Base-by-base conservation (phyloP, 2,329 filamentous ascomycete species). In the Fusarium solani-melongenae region DNA sequence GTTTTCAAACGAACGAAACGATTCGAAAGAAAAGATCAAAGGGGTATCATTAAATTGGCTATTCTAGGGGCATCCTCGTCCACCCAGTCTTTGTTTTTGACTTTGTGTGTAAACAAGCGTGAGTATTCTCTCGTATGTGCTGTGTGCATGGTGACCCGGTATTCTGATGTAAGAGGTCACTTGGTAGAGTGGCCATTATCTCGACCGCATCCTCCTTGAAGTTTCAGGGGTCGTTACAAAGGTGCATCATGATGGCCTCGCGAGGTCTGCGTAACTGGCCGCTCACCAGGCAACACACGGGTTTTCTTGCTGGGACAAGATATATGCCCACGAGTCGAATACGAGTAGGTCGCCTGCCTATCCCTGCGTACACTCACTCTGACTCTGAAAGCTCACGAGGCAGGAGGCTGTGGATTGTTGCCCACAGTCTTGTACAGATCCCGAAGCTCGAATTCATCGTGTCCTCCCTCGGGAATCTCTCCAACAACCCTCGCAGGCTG, bases 401-500 rank as follows among this genome's bases (percentile, higher is more conserved):
- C 75, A 3, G 80, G 76, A 0, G 78, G 78, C 63, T 84, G 83
- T 17, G 82, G 83, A 59, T 89, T 88, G 71, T 92, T 92, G 2
- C 90, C 89, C 1, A 92, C 88, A 2, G 87, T 88, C 81, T 91
- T 91, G 81, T 92, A 92, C 58, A 91, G 81, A 64, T 92, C 90
- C 53, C 90, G 84, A 74, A 92, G 82, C 84, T 92, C 90, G 79
- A 92, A 91, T 6, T 88, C 87, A 60, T 92, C 90, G 62, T 89
- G 85, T 0, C 88, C 90, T 2, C 93, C 93, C 79, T 94, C 92
- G 0, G 91, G 90, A 3, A 97, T 88, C 84, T 97, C 94, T 1
- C 93, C 94, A 5, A 97, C 88, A 56, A 97, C 92, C 64, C 92
- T 87, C 0, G 92, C 95, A 1, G 95, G 95, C 79, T 90, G 87